Evolutionary conservation across 176 grass and related monocot species (phyloP).

Genomic region (Avena atlantica): DNA sequence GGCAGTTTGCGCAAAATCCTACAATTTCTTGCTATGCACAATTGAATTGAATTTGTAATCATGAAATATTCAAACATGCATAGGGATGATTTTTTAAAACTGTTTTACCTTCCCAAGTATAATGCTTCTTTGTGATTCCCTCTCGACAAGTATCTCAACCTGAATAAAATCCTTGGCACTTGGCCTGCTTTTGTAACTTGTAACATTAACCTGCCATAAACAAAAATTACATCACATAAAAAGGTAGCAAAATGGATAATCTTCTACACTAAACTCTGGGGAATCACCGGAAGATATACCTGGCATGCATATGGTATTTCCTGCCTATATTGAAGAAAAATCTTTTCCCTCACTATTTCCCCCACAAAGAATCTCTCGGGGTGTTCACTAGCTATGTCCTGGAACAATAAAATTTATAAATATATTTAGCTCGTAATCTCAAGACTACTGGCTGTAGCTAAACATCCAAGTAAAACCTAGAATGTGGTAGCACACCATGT

Average conservation of each 20-base stretch:
- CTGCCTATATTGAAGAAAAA: constrained; percentile 88
- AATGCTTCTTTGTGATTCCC: constrained; percentile 89
- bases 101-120: constrained; percentile 84
- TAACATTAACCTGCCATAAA: constrained; percentile 72
- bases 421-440: neutral
- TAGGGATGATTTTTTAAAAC: neutral
- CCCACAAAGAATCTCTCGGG: constrained; percentile 91
- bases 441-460: neutral
- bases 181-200: constrained; percentile 84
- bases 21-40: neutral
- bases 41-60: neutral
- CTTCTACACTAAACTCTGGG: neutral
- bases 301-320: constrained; percentile 96
- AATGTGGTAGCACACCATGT: neutral
- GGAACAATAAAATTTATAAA: constrained; percentile 36
- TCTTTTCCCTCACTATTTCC: constrained; percentile 97
- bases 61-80: neutral
- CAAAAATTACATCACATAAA: constrained; percentile 9
- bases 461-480: neutral
- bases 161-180: constrained; percentile 94
- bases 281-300: constrained; percentile 54
- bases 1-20: neutral
- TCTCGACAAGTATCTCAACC: constrained; percentile 95
- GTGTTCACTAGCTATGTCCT: constrained; percentile 93
- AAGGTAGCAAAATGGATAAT: constrained; percentile 28